phyloP scores from a whole-genome alignment of 805 yeast species.

The Saccharomyces jurei region DNA sequence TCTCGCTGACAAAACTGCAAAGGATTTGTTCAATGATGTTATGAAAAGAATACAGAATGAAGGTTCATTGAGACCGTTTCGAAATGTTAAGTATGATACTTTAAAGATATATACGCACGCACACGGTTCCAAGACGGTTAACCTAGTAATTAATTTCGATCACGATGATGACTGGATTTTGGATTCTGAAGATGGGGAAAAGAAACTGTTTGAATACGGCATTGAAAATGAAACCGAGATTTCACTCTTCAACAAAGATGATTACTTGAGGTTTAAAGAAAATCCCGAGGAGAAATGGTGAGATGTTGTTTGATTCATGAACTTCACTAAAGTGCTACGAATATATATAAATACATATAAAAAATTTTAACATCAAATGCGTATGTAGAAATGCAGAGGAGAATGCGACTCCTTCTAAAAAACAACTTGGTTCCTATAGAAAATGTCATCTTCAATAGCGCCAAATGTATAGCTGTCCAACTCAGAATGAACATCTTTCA shows the following conservation, averaged over 20 bases:
- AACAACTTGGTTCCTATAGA: neutral
- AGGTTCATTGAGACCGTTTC: slow-evolving; percentile 72
- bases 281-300: slow-evolving; percentile 92
- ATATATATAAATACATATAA: neutral
- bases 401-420: neutral
- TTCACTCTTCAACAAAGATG: slow-evolving; percentile 64
- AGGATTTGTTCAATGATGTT: slow-evolving; percentile 49
- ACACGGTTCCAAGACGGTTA: slow-evolving; percentile 89
- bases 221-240: slow-evolving; percentile 87
- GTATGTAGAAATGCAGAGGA: slow-evolving; percentile 1
- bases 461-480: neutral
- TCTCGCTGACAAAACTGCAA: slow-evolving; percentile 59
- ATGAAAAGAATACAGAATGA: slow-evolving; percentile 41
- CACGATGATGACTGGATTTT: slow-evolving; percentile 68
- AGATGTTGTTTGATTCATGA: slow-evolving; percentile 2
- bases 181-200: slow-evolving; percentile 32
- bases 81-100: slow-evolving; percentile 66
- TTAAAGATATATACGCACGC: slow-evolving; percentile 89
- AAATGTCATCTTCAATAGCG: neutral
- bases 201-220: slow-evolving; percentile 44
- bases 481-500: neutral
- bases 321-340: neutral
- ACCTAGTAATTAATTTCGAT: slow-evolving; percentile 82
- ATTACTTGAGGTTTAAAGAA: slow-evolving; percentile 58
- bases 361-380: slow-evolving; percentile 1